A percentile compares a stretch with the other conserved stretches of the same genome.
Evolutionary conservation across 768 basidiomycete species (phyloP).

Genomic region (Suillus ampliporus): DNA sequence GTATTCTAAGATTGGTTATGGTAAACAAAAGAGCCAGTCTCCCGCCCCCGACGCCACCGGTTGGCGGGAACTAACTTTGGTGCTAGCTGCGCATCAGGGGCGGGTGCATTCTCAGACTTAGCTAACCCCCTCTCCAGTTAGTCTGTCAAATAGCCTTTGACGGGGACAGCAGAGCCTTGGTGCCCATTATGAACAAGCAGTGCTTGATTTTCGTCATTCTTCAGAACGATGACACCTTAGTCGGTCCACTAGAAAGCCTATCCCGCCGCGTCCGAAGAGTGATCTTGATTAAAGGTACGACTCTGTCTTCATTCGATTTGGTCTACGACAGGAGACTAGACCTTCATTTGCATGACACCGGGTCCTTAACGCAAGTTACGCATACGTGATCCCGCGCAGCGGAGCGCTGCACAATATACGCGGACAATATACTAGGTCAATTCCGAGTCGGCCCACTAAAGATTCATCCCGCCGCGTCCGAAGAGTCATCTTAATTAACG

Average conservation of each 20-base stretch:
- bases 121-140: background rate
- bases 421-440: too few relatives aligned
- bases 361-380: background rate
- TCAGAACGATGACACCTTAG: background rate
- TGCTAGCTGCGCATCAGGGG: background rate
- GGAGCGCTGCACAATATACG: too few relatives aligned
- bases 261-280: background rate
- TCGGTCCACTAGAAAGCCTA: background rate
- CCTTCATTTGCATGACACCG: background rate
- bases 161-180: background rate
- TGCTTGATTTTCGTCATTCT: background rate
- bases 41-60: conserved; percentile 12
- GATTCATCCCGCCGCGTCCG: too few relatives aligned
- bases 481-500: too few relatives aligned
- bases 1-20: background rate
- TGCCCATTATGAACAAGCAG: background rate
- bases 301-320: too few relatives aligned
- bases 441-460: too few relatives aligned
- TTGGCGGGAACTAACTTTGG: conserved; percentile 3
- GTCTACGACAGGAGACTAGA: too few relatives aligned
- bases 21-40: background rate
- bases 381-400: background rate
- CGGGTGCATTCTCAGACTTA: conserved; percentile 2
- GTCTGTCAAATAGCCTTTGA: background rate
- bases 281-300: too few relatives aligned